A percentile compares a stretch with the other conserved stretches of the same genome.
These are phyloP conservation scores for Didymella glomerata DNA, from an alignment of 2,329 filamentous ascomycete genomes.

Conservation along the genomic window DNA sequence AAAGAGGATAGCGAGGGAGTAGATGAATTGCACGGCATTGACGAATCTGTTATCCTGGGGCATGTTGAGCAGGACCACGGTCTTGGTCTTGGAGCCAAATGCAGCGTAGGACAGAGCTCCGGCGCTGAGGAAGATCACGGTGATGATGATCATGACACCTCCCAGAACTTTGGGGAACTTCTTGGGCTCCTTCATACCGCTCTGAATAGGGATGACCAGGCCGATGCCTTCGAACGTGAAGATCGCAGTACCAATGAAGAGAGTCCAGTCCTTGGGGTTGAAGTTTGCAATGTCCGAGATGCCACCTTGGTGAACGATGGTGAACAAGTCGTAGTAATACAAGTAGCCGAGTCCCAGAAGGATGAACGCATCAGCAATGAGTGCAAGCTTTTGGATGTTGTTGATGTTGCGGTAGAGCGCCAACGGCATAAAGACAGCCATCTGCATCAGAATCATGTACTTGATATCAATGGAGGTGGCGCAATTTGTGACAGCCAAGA, in stretches of 20 bases:
- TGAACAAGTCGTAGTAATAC: slow-evolving; percentile 93
- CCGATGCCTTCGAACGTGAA: slow-evolving; percentile 99
- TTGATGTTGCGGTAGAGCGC: slow-evolving; percentile 95
- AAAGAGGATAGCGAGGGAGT: slow-evolving; percentile 95
- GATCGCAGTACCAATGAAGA: slow-evolving; percentile 98
- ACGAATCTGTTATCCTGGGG: slow-evolving; percentile 95
- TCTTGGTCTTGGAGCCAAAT: slow-evolving; percentile 94
- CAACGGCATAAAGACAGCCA: slow-evolving; percentile 93
- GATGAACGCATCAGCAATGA: slow-evolving; percentile 94
- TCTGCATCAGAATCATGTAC: slow-evolving; percentile 90
- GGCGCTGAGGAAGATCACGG: slow-evolving; percentile 86
- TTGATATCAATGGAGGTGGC: slow-evolving; percentile 85
- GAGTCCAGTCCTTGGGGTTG: slow-evolving; percentile 90
- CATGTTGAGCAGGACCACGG: slow-evolving; percentile 93
- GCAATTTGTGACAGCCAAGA: slow-evolving; percentile 89
- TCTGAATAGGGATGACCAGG: slow-evolving; percentile 96
- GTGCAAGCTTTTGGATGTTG: slow-evolving; percentile 93
- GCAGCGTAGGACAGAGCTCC: slow-evolving; percentile 95
- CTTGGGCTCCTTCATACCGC: slow-evolving; percentile 89
- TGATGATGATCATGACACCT: slow-evolving; percentile 94
- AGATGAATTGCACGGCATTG: slow-evolving; percentile 94
- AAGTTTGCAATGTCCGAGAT: slow-evolving; percentile 88
- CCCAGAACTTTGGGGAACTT: slow-evolving; percentile 91
- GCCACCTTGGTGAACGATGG: slow-evolving; percentile 75
- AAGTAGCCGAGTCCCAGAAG: slow-evolving; percentile 90